Evolutionary conservation across 768 basidiomycete genomes (phyloP).

Genomic region (Kwoniella bestiolae): DNA sequence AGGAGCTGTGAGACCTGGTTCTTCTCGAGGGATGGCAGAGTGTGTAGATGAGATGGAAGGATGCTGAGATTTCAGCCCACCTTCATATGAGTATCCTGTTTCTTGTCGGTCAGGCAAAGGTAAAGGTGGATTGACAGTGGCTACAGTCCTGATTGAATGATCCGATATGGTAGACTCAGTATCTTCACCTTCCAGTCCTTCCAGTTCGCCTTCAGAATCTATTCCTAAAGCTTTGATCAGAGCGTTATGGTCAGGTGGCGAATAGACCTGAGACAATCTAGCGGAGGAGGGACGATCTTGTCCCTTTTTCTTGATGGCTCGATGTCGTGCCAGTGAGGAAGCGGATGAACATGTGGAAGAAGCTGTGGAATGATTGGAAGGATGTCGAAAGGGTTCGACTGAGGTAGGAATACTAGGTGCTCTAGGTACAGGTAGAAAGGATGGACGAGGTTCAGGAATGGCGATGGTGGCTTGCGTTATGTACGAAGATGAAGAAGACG

Average conservation of each 20-base stretch:
- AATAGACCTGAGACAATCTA: background rate
- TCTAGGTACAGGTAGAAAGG: background rate
- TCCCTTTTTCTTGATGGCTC: slow-evolving; percentile 7
- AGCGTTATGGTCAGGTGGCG: background rate
- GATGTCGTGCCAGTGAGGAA: slow-evolving; percentile 18
- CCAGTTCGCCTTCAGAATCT: slow-evolving; percentile 12
- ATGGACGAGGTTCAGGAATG: background rate
- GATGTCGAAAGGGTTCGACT: background rate
- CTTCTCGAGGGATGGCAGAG: background rate
- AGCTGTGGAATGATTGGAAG: slow-evolving; percentile 2
- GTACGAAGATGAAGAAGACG: slow-evolving; percentile 1
- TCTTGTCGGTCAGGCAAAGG: background rate
- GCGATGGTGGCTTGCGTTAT: background rate
- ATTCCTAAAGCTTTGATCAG: background rate
- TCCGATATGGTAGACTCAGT: slow-evolving; percentile 20
- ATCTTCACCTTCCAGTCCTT: background rate
- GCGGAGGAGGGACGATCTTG: background rate
- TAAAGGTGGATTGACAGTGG: slow-evolving; percentile 8
- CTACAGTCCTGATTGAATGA: slow-evolving; percentile 12
- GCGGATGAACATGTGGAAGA: slow-evolving; percentile 21
- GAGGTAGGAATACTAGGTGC: background rate
- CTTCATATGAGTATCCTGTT: background rate
- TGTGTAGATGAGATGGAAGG: background rate
- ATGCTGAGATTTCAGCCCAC: background rate
- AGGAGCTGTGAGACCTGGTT: background rate